These are phyloP conservation scores for Dryadomyces quercivorus DNA, from an alignment of 2,329 filamentous ascomycete species.

Conservation along the genomic window DNA sequence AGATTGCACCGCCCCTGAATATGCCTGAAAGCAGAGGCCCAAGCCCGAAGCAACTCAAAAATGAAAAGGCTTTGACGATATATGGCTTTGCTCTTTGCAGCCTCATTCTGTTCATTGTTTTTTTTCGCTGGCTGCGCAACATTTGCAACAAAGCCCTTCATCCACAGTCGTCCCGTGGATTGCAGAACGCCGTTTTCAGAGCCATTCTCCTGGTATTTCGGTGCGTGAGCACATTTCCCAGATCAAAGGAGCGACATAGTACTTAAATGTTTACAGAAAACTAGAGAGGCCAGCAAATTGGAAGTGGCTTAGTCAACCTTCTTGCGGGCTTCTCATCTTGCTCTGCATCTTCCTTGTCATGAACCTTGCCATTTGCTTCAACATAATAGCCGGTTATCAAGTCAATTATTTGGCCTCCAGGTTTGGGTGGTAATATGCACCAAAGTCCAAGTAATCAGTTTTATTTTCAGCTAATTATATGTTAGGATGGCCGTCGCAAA, in stretches of 20 bases:
- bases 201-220: not conserved
- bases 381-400: not conserved
- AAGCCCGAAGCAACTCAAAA: constrained; percentile 6
- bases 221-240: not conserved
- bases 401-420: constrained; percentile 5
- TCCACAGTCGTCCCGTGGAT: not conserved
- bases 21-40: not conserved
- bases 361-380: constrained; percentile 2
- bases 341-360: not conserved
- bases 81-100: constrained; percentile 3
- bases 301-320: not conserved
- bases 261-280: not conserved
- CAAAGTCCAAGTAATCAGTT: not conserved
- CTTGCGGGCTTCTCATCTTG: not conserved
- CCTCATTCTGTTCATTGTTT: not conserved
- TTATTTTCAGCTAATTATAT: not conserved
- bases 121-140: not conserved
- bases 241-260: not conserved
- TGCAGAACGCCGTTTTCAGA: not conserved
- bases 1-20: not conserved
- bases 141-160: not conserved
- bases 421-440: constrained; percentile 4
- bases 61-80: constrained; percentile 6
- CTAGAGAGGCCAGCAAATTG: not conserved
- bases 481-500: constrained; percentile 21